A percentile compares a stretch with the other conserved stretches of the same genome.
Evolutionary conservation across 2,329 filamentous ascomycete genomes (phyloP).

Genomic region (Clonostachys solani): DNA sequence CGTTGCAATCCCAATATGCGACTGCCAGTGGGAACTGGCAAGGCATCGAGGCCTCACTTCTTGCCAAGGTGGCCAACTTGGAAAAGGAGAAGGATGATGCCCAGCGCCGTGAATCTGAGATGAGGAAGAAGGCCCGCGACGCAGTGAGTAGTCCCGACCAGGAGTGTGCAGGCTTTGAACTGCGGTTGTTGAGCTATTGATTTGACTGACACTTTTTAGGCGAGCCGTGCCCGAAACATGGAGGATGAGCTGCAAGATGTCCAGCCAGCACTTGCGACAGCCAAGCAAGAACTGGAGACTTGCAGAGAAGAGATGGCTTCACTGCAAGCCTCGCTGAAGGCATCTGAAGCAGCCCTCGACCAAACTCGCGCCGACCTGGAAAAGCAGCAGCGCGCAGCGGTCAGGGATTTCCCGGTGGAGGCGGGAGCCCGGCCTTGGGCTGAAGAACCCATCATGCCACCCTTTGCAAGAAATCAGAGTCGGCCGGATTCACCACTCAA

Average conservation of each 20-base stretch:
- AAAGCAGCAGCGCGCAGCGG: conserved; percentile 32
- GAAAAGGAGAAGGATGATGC: conserved; percentile 92
- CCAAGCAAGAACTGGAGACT: conserved; percentile 59
- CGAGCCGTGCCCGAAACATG: conserved; percentile 56
- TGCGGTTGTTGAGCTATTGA: background rate
- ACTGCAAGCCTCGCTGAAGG: conserved; percentile 61
- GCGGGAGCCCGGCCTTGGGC: conserved; percentile 36
- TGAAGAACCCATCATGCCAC: conserved; percentile 38
- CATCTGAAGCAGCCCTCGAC: conserved; percentile 60
- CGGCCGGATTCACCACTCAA: conserved; percentile 51
- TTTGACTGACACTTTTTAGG: conserved; percentile 35
- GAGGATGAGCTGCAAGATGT: conserved; percentile 81
- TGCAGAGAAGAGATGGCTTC: conserved; percentile 56
- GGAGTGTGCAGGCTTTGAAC: background rate
- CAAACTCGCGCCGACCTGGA: conserved; percentile 48
- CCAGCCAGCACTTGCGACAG: conserved; percentile 56
- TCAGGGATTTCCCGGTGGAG: conserved; percentile 18
- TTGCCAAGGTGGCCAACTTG: conserved; percentile 69
- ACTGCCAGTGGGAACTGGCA: conserved; percentile 97
- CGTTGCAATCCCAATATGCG: conserved; percentile 89
- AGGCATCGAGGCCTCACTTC: conserved; percentile 82
- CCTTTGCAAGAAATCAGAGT: conserved; percentile 36
- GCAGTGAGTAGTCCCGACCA: conserved; percentile 49
- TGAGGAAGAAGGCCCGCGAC: conserved; percentile 86
- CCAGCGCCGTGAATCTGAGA: conserved; percentile 75